Conservation (phyloP, 1,139 yeast genomes). For the Saccharomyces pastorianus region DNA sequence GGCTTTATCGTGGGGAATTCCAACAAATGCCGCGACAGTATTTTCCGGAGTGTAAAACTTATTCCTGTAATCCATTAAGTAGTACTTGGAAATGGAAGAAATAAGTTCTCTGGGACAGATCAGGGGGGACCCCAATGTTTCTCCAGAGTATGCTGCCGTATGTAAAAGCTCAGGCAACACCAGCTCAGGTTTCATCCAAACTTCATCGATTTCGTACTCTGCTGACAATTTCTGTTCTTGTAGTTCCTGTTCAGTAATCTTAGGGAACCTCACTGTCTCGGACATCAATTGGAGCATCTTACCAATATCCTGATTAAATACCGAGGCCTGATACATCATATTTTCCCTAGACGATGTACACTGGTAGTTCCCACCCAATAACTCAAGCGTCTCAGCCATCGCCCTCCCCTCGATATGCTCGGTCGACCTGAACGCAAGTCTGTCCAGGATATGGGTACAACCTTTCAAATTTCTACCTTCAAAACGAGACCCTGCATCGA, state of each 20-base stretch:
- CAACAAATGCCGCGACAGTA: constrained; percentile 81
- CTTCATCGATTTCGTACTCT: constrained; percentile 72
- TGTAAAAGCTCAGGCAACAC: constrained; percentile 83
- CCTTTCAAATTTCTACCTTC: constrained; percentile 57
- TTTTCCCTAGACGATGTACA: constrained; percentile 90
- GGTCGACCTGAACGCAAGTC: constrained; percentile 83
- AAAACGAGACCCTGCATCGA: constrained; percentile 84
- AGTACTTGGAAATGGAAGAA: constrained; percentile 43
- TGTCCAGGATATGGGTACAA: constrained; percentile 72
- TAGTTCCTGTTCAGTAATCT: constrained; percentile 60
- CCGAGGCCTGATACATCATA: constrained; percentile 88
- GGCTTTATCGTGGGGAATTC: constrained; percentile 69
- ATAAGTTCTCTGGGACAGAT: constrained; percentile 71
- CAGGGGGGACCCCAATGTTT: constrained; percentile 80
- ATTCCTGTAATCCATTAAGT: constrained; percentile 55
- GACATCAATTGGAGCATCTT: constrained; percentile 69
- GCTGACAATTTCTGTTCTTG: constrained; percentile 68
- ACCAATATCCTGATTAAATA: constrained; percentile 79
- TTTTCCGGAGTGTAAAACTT: constrained; percentile 73
- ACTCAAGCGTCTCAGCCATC: constrained; percentile 69
- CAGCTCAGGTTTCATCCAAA: constrained; percentile 77
- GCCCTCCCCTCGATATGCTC: constrained; percentile 50
- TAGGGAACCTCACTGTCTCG: constrained; percentile 71
- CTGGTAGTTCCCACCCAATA: constrained; percentile 89
- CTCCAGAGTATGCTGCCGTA: constrained; percentile 62